Conservation (phyloP, 2,329 filamentous ascomycete species). For the Ramularia endophylla region DNA sequence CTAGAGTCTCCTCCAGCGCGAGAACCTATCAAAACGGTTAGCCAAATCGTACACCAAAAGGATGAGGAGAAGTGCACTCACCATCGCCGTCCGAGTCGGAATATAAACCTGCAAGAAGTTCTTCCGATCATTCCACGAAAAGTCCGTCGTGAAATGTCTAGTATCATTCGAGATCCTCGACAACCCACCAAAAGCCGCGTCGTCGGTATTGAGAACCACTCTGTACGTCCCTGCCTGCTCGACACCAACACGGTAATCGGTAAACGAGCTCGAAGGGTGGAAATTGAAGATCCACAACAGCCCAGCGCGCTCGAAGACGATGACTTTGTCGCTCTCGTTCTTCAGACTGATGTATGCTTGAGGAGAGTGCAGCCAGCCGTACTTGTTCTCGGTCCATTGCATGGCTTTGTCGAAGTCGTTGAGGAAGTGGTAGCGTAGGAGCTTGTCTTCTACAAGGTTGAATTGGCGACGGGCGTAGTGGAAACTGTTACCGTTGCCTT, state of each 20-base stretch:
- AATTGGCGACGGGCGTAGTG: constrained; percentile 66
- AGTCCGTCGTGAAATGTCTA: constrained; percentile 83
- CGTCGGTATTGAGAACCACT: constrained; percentile 78
- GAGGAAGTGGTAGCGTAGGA: constrained; percentile 84
- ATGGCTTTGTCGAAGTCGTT: constrained; percentile 92
- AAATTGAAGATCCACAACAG: constrained; percentile 97
- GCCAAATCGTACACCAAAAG: not conserved
- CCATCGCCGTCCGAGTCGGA: constrained; percentile 75
- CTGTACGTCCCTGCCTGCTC: constrained; percentile 80
- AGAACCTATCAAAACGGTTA: constrained; percentile 19
- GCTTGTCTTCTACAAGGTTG: constrained; percentile 78
- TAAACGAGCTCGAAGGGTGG: constrained; percentile 75
- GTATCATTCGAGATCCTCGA: constrained; percentile 71
- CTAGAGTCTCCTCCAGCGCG: constrained; percentile 29
- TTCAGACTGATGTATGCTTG: constrained; percentile 94
- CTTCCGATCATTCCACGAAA: constrained; percentile 82
- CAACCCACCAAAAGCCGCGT: constrained; percentile 70
- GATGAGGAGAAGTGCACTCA: constrained; percentile 43
- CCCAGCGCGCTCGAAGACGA: constrained; percentile 90
- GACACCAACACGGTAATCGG: constrained; percentile 87
- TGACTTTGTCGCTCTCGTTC: constrained; percentile 87
- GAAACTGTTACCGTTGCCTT: constrained; percentile 50
- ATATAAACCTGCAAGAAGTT: constrained; percentile 94
- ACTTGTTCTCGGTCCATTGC: constrained; percentile 81
- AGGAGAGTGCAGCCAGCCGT: constrained; percentile 78